Evolutionary conservation across 202 grass and related monocot genomes (phyloP), one percentile per base, ranked within the genome.

Genomic region (Schoenoplectus tabernaemontani): DNA sequence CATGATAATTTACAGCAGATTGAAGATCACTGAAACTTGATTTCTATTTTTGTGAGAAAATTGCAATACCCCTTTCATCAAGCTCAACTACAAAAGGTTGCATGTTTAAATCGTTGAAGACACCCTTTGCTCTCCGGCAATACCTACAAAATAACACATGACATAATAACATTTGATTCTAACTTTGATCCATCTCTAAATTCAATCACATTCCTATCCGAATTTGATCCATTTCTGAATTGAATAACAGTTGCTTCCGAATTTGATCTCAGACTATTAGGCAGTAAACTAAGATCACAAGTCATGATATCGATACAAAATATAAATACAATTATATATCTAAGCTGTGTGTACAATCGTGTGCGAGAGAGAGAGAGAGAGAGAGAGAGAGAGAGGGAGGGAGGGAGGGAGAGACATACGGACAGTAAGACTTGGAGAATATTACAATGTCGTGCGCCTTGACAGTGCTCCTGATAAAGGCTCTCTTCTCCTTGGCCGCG

Each of bases 341-440:
- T n/a, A n/a, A n/a, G n/a, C n/a, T n/a, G n/a, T n/a, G n/a, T n/a
- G n/a, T n/a, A n/a, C n/a, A n/a, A n/a, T n/a, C n/a, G n/a, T n/a
- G n/a, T n/a, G n/a, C n/a, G n/a, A n/a, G n/a, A n/a, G n/a, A n/a
- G n/a, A n/a, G n/a, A n/a, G n/a, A n/a, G n/a, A n/a, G n/a, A n/a
- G n/a, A n/a, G n/a, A n/a, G n/a, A n/a, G n/a, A n/a, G n/a, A n/a
- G n/a, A 51, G 61, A 42, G 84, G 32, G 61, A 68, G 24, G 22
- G 81, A n/a, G 0, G 20, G 19, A 24, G 3, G 12, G 9, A 73
- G 9, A 15, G 30, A 72, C 71, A 20, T 93, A 98, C 91, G 96
- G 96, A 81, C 91, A 98, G 83, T 95, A 98, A 24, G 77, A 79
- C 59, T 98, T 98, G 84, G 91, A 98, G 91, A 98, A 98, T 84